These are phyloP conservation scores for Endocladia muricata DNA, from an alignment of 31 red algal species.

Conservation along the genomic window DNA sequence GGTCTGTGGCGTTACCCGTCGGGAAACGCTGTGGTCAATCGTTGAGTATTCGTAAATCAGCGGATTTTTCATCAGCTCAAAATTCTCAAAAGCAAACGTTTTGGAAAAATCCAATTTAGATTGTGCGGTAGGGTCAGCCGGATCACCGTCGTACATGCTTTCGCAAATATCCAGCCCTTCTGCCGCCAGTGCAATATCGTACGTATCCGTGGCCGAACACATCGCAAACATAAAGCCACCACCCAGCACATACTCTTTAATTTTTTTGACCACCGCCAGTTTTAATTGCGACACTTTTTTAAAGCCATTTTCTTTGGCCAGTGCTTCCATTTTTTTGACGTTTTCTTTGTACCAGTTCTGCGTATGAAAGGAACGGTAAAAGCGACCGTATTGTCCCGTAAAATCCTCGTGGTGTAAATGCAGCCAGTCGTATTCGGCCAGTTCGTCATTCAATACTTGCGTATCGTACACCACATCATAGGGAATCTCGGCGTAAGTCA, in stretches of 20 bases:
- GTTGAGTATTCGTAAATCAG: no score
- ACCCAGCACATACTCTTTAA: conserved; percentile 12
- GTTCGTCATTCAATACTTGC: not conserved
- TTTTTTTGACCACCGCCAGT: conserved; percentile 9
- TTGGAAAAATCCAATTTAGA: conserved; percentile 15
- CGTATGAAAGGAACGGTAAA: no score
- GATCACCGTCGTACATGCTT: conserved; percentile 21
- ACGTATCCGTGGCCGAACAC: conserved; percentile 27
- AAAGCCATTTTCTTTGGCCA: no score
- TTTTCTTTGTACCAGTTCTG: no score
- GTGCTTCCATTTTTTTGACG: no score
- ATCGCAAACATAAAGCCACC: conserved; percentile 33
- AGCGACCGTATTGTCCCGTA: conserved; percentile 15
- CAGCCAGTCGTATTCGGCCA: conserved; percentile 19
- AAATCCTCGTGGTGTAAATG: conserved; percentile 30
- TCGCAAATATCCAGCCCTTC: conserved; percentile 28
- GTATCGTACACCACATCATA: conserved; percentile 22
- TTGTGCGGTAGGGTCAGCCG: not conserved
- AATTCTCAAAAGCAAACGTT: conserved; percentile 23
- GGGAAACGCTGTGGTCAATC: no score
- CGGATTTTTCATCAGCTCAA: conserved; percentile 13
- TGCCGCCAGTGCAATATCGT: conserved; percentile 22
- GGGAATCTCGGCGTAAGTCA: conserved; percentile 25
- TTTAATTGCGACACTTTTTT: conserved; percentile 20
- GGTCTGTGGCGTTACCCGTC: no score